These are phyloP conservation scores for Osmozyma mogii DNA, from an alignment of 805 yeast genomes.

Conservation along the genomic window DNA sequence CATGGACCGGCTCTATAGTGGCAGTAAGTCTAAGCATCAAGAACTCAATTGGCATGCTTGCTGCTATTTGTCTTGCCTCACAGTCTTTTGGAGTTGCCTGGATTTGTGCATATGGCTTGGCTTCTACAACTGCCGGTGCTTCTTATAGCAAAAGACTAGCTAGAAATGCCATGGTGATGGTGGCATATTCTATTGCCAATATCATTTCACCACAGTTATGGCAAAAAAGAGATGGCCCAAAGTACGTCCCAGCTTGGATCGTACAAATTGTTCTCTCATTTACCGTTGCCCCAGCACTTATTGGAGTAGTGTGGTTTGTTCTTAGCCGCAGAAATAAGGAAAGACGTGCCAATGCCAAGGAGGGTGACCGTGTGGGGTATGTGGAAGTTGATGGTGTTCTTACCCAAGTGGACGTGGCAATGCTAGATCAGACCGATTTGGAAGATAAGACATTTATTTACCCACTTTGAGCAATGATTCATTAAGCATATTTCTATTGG, in stretches of 20 bases:
- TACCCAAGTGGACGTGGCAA: constrained; percentile 31
- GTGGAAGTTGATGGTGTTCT: constrained; percentile 24
- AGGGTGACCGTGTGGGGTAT: constrained; percentile 18
- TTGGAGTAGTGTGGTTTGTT: constrained; percentile 37
- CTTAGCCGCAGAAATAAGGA: constrained; percentile 36
- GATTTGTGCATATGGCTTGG: constrained; percentile 20
- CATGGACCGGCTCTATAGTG: constrained; percentile 39
- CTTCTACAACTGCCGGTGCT: constrained; percentile 30
- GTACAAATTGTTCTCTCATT: constrained; percentile 50
- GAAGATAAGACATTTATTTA: constrained; percentile 46
- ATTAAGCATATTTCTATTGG: too few species aligned
- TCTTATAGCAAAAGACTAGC: constrained; percentile 41
- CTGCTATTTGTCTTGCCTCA: constrained; percentile 40
- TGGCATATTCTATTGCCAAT: constrained; percentile 41
- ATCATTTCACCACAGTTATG: constrained; percentile 52
- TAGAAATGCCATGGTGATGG: constrained; percentile 38
- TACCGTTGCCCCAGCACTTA: constrained; percentile 35
- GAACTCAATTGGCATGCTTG: constrained; percentile 33
- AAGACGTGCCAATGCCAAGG: constrained; percentile 21
- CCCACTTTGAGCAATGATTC: constrained; percentile 28
- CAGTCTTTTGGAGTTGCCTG: constrained; percentile 38
- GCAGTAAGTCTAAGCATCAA: constrained; percentile 38
- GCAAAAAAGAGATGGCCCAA: constrained; percentile 40
- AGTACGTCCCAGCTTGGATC: constrained; percentile 32
- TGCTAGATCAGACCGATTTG: constrained; percentile 46